Base-by-base conservation (phyloP, 2,329 filamentous ascomycete species). In the Exophiala bonariae region DNA sequence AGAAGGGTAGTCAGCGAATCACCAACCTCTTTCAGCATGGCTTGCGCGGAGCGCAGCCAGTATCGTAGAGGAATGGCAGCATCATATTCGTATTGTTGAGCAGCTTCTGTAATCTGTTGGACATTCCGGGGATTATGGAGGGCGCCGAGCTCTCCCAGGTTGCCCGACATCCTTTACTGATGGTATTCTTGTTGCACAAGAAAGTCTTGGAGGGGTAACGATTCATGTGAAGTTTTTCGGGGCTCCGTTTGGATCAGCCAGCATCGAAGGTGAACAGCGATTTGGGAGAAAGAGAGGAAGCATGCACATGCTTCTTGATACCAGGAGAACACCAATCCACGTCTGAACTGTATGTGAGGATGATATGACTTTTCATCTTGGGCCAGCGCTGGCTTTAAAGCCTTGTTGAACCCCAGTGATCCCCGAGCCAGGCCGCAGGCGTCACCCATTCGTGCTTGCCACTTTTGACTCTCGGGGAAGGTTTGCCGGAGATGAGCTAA, bases 41-140 rank as follows among this genome's bases (percentile, higher is more conserved):
- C 87, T 50, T 87, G 83, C 4, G 89, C 88, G 2, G 90, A 87
- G 28, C 89, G 81, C 20, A 90, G 73, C 87, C 90, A 96, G 65
- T 86, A 83, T 56, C 85, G 86, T 47, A 97, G 76, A 2, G 86
- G 80, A 42, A 96, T 86, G 23, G 79, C 77, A 2, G 79, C 77
- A 64, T 90, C 88, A 72, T 91, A 97, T 47, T 86, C 82, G 65
- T 93, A 96, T 55, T 86, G 81, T 54, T 84, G 77, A 2, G 92
- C 93, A 58, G 85, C 82, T 22, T 79, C 75, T 9, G 85, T 81
- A 50, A 97, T 86, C 63, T 95, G 86, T 61, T 85, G 84, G 47
- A 93, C 79, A 56, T 77, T 90, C 68, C 86, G 71, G 32, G 90
- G 90, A 17, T 45, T 44, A 14, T 42, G 47, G 10, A 45, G 34